These are phyloP conservation scores for Noccaea caerulescens DNA, from an alignment of 345 rosid species.

Conservation along the genomic window DNA sequence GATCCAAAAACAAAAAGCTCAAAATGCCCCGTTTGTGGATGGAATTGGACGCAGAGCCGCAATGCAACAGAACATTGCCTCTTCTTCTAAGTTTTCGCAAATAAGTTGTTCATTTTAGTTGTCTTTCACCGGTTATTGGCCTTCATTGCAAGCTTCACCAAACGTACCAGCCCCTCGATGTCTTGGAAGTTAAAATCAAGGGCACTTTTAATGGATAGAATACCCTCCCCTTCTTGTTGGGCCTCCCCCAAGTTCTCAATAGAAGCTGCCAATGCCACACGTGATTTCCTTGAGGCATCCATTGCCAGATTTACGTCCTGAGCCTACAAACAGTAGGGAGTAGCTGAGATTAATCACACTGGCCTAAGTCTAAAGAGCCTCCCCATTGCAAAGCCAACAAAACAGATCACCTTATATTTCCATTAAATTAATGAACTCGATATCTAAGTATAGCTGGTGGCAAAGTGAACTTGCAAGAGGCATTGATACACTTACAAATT, in stretches of 20 bases:
- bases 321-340: slow-evolving; percentile 55
- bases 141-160: slow-evolving; percentile 84
- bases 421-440: slow-evolving; percentile 17
- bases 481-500: slow-evolving; percentile 67
- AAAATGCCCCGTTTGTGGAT: slow-evolving; percentile 9
- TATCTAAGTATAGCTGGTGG: slow-evolving; percentile 18
- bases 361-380: slow-evolving; percentile 16
- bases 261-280: slow-evolving; percentile 66
- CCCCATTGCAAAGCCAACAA: background rate
- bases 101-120: slow-evolving; percentile 14
- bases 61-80: slow-evolving; percentile 31
- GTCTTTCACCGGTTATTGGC: slow-evolving; percentile 61
- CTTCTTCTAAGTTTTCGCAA: slow-evolving; percentile 35
- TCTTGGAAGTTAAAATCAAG: slow-evolving; percentile 97
- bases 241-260: slow-evolving; percentile 55
- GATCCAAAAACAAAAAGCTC: slow-evolving; percentile 19
- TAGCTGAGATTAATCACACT: slow-evolving; percentile 30
- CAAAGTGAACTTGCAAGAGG: slow-evolving; percentile 31
- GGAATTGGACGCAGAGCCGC: slow-evolving; percentile 29
- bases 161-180: slow-evolving; percentile 71
- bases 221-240: slow-evolving; percentile 58
- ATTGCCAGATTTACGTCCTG: slow-evolving; percentile 82
- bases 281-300: slow-evolving; percentile 97
- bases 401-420: slow-evolving; percentile 3
- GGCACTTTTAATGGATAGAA: slow-evolving; percentile 71